Conservation (phyloP, 148 eudicot genomes). For the Amaranthus cruentus region DNA sequence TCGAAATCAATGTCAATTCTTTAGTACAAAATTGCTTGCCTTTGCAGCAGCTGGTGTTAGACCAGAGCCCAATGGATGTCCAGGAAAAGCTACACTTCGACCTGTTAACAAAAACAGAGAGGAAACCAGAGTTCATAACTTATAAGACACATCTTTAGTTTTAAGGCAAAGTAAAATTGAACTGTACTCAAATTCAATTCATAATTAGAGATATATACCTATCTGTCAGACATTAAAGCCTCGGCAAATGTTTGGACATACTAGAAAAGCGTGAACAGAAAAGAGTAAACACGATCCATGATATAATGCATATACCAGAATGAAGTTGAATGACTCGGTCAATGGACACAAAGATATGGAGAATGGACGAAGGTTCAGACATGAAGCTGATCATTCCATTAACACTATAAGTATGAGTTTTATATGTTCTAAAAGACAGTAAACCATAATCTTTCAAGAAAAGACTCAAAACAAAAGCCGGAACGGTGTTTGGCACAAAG, state of each 20-base stretch:
- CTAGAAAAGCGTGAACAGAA: not conserved
- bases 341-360: not conserved
- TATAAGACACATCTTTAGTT: not conserved
- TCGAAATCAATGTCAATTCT: slow-evolving; percentile 31
- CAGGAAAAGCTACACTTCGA: slow-evolving; percentile 98
- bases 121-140: slow-evolving; percentile 6
- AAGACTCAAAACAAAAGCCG: not conserved
- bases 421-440: not conserved
- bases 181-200: not conserved
- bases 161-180: too few species aligned
- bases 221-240: not conserved
- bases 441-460: not conserved
- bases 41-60: slow-evolving; percentile 81
- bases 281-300: not conserved
- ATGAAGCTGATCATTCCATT: not conserved
- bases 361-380: not conserved
- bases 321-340: not conserved
- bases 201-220: not conserved
- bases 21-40: slow-evolving; percentile 58
- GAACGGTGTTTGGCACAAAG: not conserved
- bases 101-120: slow-evolving; percentile 45
- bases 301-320: not conserved
- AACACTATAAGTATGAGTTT: not conserved
- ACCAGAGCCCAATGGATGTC: slow-evolving; percentile 96
- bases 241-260: not conserved